A percentile compares a stretch with the other conserved stretches of the same genome.
Evolutionary conservation across 257 asterid genomes (phyloP).

Genomic region (Oldenlandia corymbosa): DNA sequence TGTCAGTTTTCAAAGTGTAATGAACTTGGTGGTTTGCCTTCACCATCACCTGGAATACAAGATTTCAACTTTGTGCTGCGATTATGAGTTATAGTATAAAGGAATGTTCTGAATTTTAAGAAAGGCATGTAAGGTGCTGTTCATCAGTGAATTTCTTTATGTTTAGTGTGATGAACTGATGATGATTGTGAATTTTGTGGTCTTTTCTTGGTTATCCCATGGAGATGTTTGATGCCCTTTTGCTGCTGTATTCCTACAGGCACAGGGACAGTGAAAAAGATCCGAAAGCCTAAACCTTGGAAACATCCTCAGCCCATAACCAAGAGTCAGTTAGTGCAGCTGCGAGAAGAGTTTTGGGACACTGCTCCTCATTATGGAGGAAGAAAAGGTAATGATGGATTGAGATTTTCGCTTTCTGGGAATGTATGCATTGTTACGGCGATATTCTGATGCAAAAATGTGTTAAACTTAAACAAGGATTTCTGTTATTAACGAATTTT

Average conservation of each 20-base stretch:
- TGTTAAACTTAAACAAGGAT: no score
- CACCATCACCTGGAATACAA: neutral
- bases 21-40: neutral
- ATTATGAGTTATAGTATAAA: neutral
- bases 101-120: neutral
- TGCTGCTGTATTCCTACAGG: slow-evolving; percentile 24
- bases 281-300: slow-evolving; percentile 77
- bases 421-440: neutral
- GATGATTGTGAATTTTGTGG: neutral
- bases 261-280: slow-evolving; percentile 38
- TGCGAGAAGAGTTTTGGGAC: slow-evolving; percentile 85
- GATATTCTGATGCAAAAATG: no score
- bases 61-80: neutral
- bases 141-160: neutral
- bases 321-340: slow-evolving; percentile 70
- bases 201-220: neutral
- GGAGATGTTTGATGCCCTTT: neutral
- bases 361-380: slow-evolving; percentile 94
- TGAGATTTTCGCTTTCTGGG: neutral
- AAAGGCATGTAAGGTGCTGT: neutral
- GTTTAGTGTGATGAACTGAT: neutral
- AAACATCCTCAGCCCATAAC: slow-evolving; percentile 84
- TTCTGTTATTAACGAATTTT: neutral
- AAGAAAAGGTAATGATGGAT: slow-evolving; percentile 40
- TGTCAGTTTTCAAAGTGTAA: neutral